Base-by-base conservation (phyloP, 352 stramenopile genomes). In the Globisporangium nagaii region DNA sequence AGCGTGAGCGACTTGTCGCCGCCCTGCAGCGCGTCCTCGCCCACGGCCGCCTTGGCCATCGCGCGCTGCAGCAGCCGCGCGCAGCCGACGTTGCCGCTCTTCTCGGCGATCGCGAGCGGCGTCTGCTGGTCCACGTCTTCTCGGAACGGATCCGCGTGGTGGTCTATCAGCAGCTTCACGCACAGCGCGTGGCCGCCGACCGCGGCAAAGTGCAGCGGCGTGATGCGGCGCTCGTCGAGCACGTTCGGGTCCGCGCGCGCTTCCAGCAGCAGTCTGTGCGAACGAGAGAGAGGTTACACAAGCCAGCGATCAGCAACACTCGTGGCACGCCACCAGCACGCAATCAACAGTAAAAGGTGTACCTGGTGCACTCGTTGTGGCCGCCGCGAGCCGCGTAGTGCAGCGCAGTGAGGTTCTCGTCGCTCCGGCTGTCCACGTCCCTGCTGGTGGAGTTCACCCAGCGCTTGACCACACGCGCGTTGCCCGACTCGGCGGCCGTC, bases 81-180 rank as follows among this genome's bases (percentile, higher is more conserved):
- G 35, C 82, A 93, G 45, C 82, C 82, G 27, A 93, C 77, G 53
- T 93, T 93, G 20, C 79, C 82, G 39, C 77, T 84, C 32, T 83
- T 62, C 53, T 93, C 82, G 10, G 82, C 82, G 30, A 89, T 74
- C 44, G 67, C 63, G 20, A 90, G 66, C 37, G 82, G 62, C 3
- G 79, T 83, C 28, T 87, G 81, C 50, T 80, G 75, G 68, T 93
- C 79, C 65, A 90, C 40, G 48, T 90, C 82, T 71, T 89, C 80
- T 63, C 75, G 66, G 56, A 93, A 93, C 50, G 82, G 82, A 48
- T 93, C 79, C 1, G 78, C 82, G 50, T 93, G 79, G 64, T 86
- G 61, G 64, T 90, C 79, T 41, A 93, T 57, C 52, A 93, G 66
- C 43, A 93, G 60, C 61, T 93, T 93, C 17, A 93, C 79, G 35